phyloP scores from a whole-genome alignment of 805 yeast species.

The Yamadazyma paraphyllophila region DNA sequence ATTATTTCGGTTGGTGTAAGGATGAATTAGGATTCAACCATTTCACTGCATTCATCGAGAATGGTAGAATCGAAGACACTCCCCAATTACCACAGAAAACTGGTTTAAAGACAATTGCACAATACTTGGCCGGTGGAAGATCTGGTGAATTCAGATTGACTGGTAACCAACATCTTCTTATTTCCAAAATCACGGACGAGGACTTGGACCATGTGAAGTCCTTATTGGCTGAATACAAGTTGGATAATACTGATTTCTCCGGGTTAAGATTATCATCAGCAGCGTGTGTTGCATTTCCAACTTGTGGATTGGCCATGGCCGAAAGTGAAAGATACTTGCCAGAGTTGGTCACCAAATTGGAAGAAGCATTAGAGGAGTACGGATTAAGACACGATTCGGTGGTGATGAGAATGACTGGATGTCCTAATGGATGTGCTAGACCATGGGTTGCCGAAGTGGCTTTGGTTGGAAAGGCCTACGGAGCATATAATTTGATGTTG shows the following conservation, averaged over 20 bases:
- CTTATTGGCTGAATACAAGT: constrained; percentile 66
- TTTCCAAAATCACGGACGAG: constrained; percentile 69
- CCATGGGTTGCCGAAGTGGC: constrained; percentile 98
- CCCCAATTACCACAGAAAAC: constrained; percentile 86
- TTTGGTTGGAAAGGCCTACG: constrained; percentile 90
- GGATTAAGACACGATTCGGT: constrained; percentile 93
- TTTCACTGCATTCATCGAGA: constrained; percentile 91
- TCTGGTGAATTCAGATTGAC: constrained; percentile 89
- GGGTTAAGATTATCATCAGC: constrained; percentile 87
- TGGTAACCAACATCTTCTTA: constrained; percentile 89
- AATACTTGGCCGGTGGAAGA: constrained; percentile 50
- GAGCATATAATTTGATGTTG: constrained; percentile 88
- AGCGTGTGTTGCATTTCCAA: constrained; percentile 97
- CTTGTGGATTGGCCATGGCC: constrained; percentile 99
- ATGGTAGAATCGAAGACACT: constrained; percentile 94
- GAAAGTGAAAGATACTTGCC: constrained; percentile 95
- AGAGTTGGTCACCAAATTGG: constrained; percentile 73
- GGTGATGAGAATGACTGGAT: constrained; percentile 98
- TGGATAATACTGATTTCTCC: constrained; percentile 80
- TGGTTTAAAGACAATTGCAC: constrained; percentile 79
- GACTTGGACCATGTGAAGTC: constrained; percentile 62
- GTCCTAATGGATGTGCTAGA: constrained; percentile 98
- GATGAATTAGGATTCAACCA: constrained; percentile 85
- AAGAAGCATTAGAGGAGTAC: constrained; percentile 81
- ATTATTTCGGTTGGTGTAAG: constrained; percentile 89